Conservation (phyloP, 108 stramenopile species). For the Nitzschia palea region DNA sequence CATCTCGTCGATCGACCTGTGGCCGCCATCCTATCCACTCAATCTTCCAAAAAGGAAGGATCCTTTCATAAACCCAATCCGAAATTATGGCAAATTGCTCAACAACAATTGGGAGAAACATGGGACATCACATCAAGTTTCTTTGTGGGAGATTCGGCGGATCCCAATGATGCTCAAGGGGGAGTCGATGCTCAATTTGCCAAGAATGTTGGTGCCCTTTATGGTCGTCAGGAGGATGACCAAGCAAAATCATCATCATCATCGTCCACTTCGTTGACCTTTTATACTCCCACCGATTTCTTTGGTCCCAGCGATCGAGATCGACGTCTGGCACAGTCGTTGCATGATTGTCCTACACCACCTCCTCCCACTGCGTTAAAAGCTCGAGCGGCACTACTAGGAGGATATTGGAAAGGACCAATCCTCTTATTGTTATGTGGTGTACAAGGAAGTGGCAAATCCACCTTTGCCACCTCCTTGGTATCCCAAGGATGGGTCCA, state of each 20-base stretch:
- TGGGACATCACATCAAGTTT: slow-evolving; percentile 55
- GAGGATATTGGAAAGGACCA: slow-evolving; percentile 56
- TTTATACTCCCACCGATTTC: slow-evolving; percentile 61
- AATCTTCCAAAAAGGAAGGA: slow-evolving; percentile 28
- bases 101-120: slow-evolving; percentile 24
- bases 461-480: slow-evolving; percentile 45
- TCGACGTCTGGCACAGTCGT: not conserved
- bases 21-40: slow-evolving; percentile 58
- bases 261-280: slow-evolving; percentile 9
- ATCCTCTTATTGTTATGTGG: slow-evolving; percentile 69
- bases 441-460: slow-evolving; percentile 80
- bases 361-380: slow-evolving; percentile 36
- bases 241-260: not conserved
- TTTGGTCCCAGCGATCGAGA: slow-evolving; percentile 66
- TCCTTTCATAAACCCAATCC: slow-evolving; percentile 76
- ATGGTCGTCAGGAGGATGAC: not conserved
- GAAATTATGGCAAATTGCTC: slow-evolving; percentile 61
- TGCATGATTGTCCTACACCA: not conserved
- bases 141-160: slow-evolving; percentile 78
- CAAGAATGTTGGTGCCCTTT: slow-evolving; percentile 40
- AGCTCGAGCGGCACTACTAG: slow-evolving; percentile 53
- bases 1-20: slow-evolving; percentile 57
- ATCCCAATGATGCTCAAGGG: slow-evolving; percentile 54
- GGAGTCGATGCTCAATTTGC: slow-evolving; percentile 79
- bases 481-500: slow-evolving; percentile 46